Percentiles rank a stretch among this genome's conserved stretches.
Conservation (phyloP, 495 filamentous ascomycete genomes). For the Collariella sp. region DNA sequence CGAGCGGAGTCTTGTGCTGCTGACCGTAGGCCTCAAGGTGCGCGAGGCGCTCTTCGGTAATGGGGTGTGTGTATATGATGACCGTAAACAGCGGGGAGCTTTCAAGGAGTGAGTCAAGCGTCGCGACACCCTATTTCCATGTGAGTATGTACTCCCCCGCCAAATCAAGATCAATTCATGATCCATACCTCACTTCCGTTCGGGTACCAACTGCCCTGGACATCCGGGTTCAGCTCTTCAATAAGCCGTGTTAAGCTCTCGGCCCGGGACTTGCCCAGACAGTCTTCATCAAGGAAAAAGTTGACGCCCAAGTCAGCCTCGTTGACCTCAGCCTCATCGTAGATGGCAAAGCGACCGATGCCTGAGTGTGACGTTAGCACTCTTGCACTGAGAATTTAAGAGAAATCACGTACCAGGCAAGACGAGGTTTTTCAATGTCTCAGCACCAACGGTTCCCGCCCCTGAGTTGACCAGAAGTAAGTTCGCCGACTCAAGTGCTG, state of each 20-base stretch:
- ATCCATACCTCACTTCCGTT: slow-evolving; percentile 28
- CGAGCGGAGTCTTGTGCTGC: slow-evolving; percentile 58
- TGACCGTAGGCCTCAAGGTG: slow-evolving; percentile 50
- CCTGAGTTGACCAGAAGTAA: slow-evolving; percentile 83
- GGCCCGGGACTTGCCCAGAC: slow-evolving; percentile 71
- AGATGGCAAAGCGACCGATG: slow-evolving; percentile 89
- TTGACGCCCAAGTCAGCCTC: slow-evolving; percentile 88
- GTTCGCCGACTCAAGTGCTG: slow-evolving; percentile 80
- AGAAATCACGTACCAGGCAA: slow-evolving; percentile 52
- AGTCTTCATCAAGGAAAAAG: slow-evolving; percentile 82
- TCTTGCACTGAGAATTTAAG: background rate
- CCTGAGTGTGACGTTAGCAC: slow-evolving; percentile 38
- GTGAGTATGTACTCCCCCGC: slow-evolving; percentile 11
- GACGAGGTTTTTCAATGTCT: slow-evolving; percentile 93
- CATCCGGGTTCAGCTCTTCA: slow-evolving; percentile 92
- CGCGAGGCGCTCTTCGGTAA: slow-evolving; percentile 49
- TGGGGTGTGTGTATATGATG: slow-evolving; percentile 67
- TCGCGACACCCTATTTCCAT: slow-evolving; percentile 12
- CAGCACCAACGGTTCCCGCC: slow-evolving; percentile 73
- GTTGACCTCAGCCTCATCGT: slow-evolving; percentile 66
- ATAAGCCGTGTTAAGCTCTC: slow-evolving; percentile 67
- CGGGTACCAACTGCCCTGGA: slow-evolving; percentile 56
- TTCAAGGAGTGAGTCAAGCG: slow-evolving; percentile 33
- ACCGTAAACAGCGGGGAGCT: slow-evolving; percentile 55
- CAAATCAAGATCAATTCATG: background rate